Percentiles rank a stretch among this genome's conserved stretches.
Evolutionary conservation across 1,284 basidiomycete genomes (phyloP).

Genomic region (Neolentinus lepideus): DNA sequence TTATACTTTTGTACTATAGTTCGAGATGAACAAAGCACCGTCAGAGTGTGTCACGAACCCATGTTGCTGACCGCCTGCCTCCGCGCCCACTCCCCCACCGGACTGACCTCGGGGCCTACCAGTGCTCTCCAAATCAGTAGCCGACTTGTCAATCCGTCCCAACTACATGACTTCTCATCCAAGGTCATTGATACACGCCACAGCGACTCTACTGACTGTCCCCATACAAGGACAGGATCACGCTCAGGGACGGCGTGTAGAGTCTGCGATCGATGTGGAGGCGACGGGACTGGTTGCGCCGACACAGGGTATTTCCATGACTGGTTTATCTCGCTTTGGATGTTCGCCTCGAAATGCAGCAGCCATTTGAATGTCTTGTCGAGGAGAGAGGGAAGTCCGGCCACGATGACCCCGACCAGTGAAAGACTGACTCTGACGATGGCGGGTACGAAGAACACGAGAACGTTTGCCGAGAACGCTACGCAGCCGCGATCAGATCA

Average conservation of each 20-base stretch:
- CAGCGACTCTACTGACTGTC: conserved; percentile 43
- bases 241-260: conserved; percentile 26
- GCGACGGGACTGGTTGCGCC: conserved; percentile 4
- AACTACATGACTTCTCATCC: conserved; percentile 25
- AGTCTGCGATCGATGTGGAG: conserved; percentile 32
- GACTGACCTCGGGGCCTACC: conserved; percentile 24
- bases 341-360: conserved; percentile 26
- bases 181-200: conserved; percentile 50
- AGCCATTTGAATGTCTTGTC: conserved; percentile 21
- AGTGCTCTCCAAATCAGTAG: conserved; percentile 49
- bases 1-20: neutral
- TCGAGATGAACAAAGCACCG: neutral
- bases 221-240: conserved; percentile 38
- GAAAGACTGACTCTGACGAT: neutral
- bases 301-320: neutral
- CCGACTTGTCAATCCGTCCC: conserved; percentile 46
- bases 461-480: conserved; percentile 7
- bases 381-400: neutral
- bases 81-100: conserved; percentile 43
- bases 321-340: conserved; percentile 9
- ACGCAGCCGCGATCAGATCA: conserved; percentile 3
- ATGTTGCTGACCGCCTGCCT: conserved; percentile 14
- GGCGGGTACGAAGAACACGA: neutral
- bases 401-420: conserved; percentile 3
- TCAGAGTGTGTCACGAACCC: neutral